phyloP scores from a whole-genome alignment of 257 asterid species.

The Solanum gracilifrons region DNA sequence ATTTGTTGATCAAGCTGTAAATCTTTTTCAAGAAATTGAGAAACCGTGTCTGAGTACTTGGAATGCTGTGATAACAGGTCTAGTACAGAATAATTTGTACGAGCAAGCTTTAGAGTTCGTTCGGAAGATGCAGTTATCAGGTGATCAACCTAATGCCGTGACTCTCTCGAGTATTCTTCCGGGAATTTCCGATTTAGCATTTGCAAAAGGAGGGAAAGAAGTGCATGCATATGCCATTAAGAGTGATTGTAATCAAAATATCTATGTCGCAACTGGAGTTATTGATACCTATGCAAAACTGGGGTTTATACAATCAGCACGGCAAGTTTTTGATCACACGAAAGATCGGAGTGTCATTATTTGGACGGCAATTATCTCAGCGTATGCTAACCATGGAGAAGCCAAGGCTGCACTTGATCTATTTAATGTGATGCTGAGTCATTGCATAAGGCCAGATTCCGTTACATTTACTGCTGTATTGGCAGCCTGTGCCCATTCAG shows the following conservation, averaged over 20 bases:
- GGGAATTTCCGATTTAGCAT: constrained; percentile 41
- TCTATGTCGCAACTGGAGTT: constrained; percentile 57
- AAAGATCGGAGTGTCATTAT: constrained; percentile 49
- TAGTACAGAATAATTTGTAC: constrained; percentile 50
- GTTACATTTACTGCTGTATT: constrained; percentile 67
- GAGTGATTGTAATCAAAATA: constrained; percentile 32
- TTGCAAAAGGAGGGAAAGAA: constrained; percentile 58
- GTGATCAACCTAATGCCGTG: constrained; percentile 46
- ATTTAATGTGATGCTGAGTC: constrained; percentile 45
- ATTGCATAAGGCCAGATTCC: constrained; percentile 46
- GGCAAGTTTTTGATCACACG: constrained; percentile 36
- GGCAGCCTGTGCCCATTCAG: constrained; percentile 81
- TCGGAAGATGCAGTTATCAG: constrained; percentile 45
- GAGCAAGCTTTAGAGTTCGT: constrained; percentile 38
- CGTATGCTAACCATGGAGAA: constrained; percentile 74
- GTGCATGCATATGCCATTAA: constrained; percentile 62
- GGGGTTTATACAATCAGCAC: constrained; percentile 59
- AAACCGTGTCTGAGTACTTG: constrained; percentile 58
- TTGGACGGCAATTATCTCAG: constrained; percentile 85
- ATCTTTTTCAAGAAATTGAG: constrained; percentile 34
- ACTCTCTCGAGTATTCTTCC: constrained; percentile 78
- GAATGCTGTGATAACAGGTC: constrained; percentile 80
- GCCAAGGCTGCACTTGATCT: constrained; percentile 44
- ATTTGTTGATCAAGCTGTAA: constrained; percentile 50
- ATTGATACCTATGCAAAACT: constrained; percentile 69